Conservation (phyloP, 1,139 yeast genomes). For the Debaryomyces sp. region DNA sequence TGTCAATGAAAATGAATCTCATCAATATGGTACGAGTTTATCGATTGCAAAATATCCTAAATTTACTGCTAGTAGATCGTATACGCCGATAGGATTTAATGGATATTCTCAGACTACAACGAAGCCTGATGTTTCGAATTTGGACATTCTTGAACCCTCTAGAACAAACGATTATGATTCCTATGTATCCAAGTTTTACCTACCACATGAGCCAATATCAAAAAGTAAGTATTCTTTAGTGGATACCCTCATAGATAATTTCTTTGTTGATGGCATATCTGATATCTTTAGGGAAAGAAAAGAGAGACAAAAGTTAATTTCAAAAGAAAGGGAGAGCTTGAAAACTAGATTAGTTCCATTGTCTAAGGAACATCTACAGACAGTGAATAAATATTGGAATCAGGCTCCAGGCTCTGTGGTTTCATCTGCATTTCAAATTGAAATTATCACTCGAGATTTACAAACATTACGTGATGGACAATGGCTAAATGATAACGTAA, state of each 20-base stretch:
- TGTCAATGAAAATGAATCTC: background rate
- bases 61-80: background rate
- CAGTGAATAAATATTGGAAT: conserved; percentile 30
- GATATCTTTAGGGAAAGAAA: conserved; percentile 13
- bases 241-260: conserved; percentile 20
- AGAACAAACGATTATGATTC: conserved; percentile 15
- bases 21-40: conserved; percentile 12
- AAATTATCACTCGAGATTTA: conserved; percentile 67
- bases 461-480: conserved; percentile 66
- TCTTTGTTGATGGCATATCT: conserved; percentile 19
- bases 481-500: conserved; percentile 92
- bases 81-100: background rate
- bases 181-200: conserved; percentile 20
- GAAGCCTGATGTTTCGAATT: background rate
- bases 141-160: background rate
- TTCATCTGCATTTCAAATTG: conserved; percentile 47
- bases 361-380: conserved; percentile 18
- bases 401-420: conserved; percentile 19
- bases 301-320: conserved; percentile 10
- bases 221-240: conserved; percentile 18
- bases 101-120: background rate
- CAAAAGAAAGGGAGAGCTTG: conserved; percentile 18
- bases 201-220: conserved; percentile 20
- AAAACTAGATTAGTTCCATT: conserved; percentile 18
- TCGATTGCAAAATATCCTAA: conserved; percentile 3